phyloP scores from a whole-genome alignment of 306 rosid species.

The Cicer bijugum region DNA sequence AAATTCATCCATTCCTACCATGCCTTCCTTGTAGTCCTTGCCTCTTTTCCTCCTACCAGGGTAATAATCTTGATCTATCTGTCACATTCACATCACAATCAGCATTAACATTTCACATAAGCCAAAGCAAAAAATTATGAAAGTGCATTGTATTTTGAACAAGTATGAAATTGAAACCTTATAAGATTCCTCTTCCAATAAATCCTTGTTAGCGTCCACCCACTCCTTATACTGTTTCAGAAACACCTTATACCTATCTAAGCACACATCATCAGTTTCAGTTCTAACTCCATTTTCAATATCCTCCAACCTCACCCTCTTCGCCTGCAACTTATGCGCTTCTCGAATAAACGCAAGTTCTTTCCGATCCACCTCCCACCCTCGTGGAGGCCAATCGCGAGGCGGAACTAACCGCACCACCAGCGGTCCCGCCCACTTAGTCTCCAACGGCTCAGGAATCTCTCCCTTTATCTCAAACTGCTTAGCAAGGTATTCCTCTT shows the following conservation, averaged over 20 bases:
- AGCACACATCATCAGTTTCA: constrained; percentile 60
- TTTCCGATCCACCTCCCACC: constrained; percentile 83
- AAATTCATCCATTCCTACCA: constrained; percentile 55
- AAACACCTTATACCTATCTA: constrained; percentile 88
- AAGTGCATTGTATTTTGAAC: not conserved
- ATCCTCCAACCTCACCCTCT: constrained; percentile 64
- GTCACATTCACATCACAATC: constrained; percentile 45
- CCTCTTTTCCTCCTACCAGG: constrained; percentile 98
- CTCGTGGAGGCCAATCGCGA: constrained; percentile 95
- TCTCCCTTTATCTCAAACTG: constrained; percentile 85
- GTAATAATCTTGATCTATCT: constrained; percentile 93
- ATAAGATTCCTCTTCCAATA: constrained; percentile 85
- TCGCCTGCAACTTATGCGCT: constrained; percentile 69
- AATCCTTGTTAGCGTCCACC: constrained; percentile 79
- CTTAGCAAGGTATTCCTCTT: constrained; percentile 64
- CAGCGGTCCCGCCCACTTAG: constrained; percentile 69
- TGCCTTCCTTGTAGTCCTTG: constrained; percentile 91
- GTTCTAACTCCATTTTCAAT: constrained; percentile 54
- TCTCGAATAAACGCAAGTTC: constrained; percentile 83
- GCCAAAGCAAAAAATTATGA: not conserved
- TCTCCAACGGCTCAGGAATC: constrained; percentile 71
- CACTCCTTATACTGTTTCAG: constrained; percentile 87
- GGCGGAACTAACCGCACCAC: constrained; percentile 75
- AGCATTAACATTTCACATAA: constrained; percentile 41
- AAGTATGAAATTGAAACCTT: constrained; percentile 55